Conservation (phyloP, 257 asterid genomes). For the Lycium ferocissimum region DNA sequence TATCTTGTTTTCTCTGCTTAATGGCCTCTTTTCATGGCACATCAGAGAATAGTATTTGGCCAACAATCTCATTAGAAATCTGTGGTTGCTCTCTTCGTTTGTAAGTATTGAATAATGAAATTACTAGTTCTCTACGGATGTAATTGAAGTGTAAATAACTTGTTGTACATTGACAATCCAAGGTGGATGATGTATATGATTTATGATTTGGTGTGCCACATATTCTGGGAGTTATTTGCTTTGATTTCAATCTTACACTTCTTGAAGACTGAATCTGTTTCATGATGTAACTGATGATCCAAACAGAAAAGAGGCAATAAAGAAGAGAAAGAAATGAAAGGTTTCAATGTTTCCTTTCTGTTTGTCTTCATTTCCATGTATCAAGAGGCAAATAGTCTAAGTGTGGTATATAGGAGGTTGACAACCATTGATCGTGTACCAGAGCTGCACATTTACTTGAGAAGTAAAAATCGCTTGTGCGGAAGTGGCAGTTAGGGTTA, state of each 20-base stretch:
- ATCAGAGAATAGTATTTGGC: not conserved
- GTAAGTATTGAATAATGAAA: not conserved
- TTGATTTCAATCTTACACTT: not conserved
- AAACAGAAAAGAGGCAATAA: not conserved
- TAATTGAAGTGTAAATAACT: not conserved
- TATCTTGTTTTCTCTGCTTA: not conserved
- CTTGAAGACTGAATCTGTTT: not conserved
- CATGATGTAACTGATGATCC: not conserved
- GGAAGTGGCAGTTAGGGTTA: not conserved
- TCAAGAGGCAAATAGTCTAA: no score
- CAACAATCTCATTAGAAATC: not conserved
- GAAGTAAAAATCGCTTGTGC: not conserved
- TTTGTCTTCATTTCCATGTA: no score
- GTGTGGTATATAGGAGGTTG: no score
- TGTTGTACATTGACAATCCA: not conserved
- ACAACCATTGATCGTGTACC: not conserved
- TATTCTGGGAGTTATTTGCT: constrained; percentile 8
- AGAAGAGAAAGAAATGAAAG: no score
- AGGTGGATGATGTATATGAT: not conserved
- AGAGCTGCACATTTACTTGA: not conserved
- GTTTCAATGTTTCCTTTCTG: no score
- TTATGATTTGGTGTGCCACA: constrained; percentile 21
- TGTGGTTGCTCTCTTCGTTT: not conserved
- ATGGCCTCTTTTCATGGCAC: not conserved
- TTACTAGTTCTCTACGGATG: not conserved